Percentiles rank a stretch among this genome's conserved stretches.
phyloP scores from a whole-genome alignment of 176 grass and related monocot genomes.

The Pontederia paniculata region DNA sequence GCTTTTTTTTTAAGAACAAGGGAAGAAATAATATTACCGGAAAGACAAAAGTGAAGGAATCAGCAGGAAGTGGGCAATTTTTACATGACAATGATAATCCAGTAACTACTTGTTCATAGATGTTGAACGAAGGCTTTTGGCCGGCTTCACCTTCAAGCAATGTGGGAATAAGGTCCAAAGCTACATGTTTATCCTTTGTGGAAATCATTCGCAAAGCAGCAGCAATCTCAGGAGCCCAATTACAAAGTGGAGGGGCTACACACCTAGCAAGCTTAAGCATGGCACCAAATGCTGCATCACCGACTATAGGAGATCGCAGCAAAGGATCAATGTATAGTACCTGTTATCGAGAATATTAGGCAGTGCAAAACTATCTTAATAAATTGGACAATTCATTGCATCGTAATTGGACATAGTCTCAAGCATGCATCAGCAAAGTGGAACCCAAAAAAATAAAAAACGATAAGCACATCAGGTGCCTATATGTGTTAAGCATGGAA shows the following conservation, averaged over 20 bases:
- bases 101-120: conserved; percentile 78
- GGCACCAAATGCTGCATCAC: conserved; percentile 65
- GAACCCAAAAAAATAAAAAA: background rate
- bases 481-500: background rate
- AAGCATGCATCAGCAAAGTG: background rate
- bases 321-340: conserved; percentile 75
- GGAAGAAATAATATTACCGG: conserved; percentile 41
- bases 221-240: conserved; percentile 87
- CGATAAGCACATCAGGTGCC: no score
- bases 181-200: conserved; percentile 40
- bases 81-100: conserved; percentile 69
- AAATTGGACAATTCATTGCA: background rate
- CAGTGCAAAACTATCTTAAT: background rate
- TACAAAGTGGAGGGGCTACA: conserved; percentile 84
- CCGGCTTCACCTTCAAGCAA: conserved; percentile 41
- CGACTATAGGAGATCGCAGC: conserved; percentile 73
- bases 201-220: conserved; percentile 63
- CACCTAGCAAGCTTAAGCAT: conserved; percentile 76
- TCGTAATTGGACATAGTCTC: background rate
- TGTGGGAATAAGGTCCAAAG: conserved; percentile 46
- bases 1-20: no score
- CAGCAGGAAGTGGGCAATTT: conserved; percentile 73
- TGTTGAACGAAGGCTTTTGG: conserved; percentile 36
- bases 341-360: conserved; percentile 24
- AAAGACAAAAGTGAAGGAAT: conserved; percentile 96